Conservation (phyloP, 2,329 filamentous ascomycete genomes). For the Phialemonium atrogriseum region DNA sequence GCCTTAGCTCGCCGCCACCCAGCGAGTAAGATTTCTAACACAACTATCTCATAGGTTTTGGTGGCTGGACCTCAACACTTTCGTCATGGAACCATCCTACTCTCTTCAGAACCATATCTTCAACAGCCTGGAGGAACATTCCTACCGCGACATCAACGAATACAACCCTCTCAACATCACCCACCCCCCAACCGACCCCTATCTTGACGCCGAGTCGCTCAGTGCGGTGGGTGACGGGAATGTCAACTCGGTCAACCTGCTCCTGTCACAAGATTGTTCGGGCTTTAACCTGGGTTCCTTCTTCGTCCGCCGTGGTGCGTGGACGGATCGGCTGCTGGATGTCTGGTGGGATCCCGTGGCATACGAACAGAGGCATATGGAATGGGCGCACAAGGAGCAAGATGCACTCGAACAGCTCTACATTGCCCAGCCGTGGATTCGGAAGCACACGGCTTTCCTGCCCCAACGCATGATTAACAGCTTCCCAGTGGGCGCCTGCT, state of each 20-base stretch:
- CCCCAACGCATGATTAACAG: conserved; percentile 90
- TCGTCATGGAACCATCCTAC: conserved; percentile 91
- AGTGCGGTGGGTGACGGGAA: conserved; percentile 73
- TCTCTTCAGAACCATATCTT: conserved; percentile 90
- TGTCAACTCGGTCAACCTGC: conserved; percentile 70
- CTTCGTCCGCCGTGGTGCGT: conserved; percentile 76
- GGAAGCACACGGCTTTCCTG: conserved; percentile 80
- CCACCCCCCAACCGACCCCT: conserved; percentile 66
- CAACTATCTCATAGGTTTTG: conserved; percentile 72
- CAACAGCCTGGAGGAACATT: conserved; percentile 61
- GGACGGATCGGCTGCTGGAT: conserved; percentile 87
- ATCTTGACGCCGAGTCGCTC: conserved; percentile 66
- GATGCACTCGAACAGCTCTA: conserved; percentile 92
- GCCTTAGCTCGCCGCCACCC: too few relatives aligned
- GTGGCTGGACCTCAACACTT: conserved; percentile 98
- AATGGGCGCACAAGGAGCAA: conserved; percentile 98
- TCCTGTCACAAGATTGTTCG: conserved; percentile 87
- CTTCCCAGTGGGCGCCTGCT: conserved; percentile 85
- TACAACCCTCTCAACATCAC: conserved; percentile 94
- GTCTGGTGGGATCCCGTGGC: conserved; percentile 98
- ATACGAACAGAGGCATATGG: conserved; percentile 98
- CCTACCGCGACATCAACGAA: conserved; percentile 91
- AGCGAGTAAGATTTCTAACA: too few relatives aligned
- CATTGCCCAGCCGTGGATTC: conserved; percentile 83
- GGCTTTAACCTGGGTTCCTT: conserved; percentile 97